Evolutionary conservation across 164 flowering plant species (phyloP), one percentile per base, ranked within the genome.

Genomic region (Houttuynia cordata): DNA sequence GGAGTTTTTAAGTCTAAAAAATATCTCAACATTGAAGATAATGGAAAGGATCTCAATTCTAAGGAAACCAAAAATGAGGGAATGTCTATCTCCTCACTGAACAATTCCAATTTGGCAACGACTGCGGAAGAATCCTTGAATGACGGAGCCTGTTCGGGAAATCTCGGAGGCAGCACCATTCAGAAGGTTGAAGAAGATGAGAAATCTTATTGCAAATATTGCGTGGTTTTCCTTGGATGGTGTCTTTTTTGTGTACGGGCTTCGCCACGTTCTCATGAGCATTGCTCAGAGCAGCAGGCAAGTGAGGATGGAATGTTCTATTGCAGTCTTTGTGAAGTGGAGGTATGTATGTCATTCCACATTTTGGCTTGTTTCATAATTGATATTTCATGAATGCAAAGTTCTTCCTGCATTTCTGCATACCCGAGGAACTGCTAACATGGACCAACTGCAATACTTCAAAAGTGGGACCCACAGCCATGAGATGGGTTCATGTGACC

Each of bases 251-350:
- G 71, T 51, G 6, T 79, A 23, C 80, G 75, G 66, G 73, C 68
- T 60, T 76, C 80, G 66, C 67, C 69, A 22, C 60, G 71, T 57
- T 68, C 71, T 18, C 71, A 67, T 25, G 83, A 83, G 58, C 81
- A 83, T 63, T 77, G 88, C 54, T 77, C 83, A 56, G 82, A 79
- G 61, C 76, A 76, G 51, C 88, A 85, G 56, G 71, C 61, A 70
- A 88, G 95, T 62, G 99, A 93, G 73, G 99, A 90, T 67, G 99
- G 96, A 74, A 83, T 90, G 97, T 93, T 90, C 67, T 93, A 86
- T 64, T 93, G 99, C 78, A 90, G 92, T 73, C 76, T 90, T 70
- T 93, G 99, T 67, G 82, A 93, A 76, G 97, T 88, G 64, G 97
- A 90, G 97, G 99, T 90, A 66, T 34, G 82, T 41, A 42, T 53